Evolutionary conservation across 768 basidiomycete genomes (phyloP).

Genomic region (Auricularia heimuer): DNA sequence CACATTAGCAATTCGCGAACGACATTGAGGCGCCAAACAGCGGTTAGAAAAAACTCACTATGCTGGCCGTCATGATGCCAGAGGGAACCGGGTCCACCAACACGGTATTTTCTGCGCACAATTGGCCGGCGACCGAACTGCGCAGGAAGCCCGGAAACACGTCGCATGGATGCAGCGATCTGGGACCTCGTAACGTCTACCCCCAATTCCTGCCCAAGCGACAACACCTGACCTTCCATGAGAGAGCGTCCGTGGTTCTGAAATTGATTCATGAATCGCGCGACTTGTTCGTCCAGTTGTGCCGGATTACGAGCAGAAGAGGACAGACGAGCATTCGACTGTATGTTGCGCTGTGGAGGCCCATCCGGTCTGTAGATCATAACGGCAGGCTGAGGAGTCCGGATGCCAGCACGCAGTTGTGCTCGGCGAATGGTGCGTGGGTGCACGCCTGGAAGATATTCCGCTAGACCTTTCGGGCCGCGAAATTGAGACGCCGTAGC

Average conservation of each 20-base stretch:
- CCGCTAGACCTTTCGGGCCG: background rate
- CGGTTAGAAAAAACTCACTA: slow-evolving; percentile 8
- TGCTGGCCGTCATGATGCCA: slow-evolving; percentile 20
- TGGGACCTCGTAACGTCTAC: background rate
- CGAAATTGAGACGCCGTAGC: background rate
- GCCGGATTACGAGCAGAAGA: no score
- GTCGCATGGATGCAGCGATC: background rate
- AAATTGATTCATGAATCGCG: no score
- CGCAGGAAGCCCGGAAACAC: background rate
- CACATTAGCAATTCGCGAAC: slow-evolving; percentile 17
- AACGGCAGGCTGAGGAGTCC: no score
- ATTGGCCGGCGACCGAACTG: slow-evolving; percentile 4
- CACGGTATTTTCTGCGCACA: slow-evolving; percentile 7
- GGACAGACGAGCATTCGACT: no score
- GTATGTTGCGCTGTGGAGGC: no score
- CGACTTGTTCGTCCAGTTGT: no score
- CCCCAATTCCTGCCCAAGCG: no score
- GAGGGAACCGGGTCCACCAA: slow-evolving; percentile 13
- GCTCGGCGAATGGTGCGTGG: no score
- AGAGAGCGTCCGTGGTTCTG: no score
- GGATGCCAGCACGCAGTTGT: no score
- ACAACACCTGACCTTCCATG: no score
- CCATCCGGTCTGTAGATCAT: no score
- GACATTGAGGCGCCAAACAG: background rate
- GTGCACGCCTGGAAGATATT: background rate